Conservation (phyloP, 139 green algal species). For the Asterochloris erici region DNA sequence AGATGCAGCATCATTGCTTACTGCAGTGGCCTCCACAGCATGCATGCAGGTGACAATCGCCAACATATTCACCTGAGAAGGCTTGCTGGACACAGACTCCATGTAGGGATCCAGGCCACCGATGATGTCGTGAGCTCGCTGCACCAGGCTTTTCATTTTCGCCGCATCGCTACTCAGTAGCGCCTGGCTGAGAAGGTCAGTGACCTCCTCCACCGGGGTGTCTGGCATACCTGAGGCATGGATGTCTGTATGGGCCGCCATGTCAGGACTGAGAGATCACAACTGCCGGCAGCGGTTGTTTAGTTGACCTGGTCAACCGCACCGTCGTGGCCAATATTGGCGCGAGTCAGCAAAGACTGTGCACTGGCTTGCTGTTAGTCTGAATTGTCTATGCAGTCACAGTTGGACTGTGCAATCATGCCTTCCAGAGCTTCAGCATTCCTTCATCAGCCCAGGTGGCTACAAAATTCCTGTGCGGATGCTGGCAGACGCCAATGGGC, state of each 20-base stretch:
- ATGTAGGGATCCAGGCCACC: slow-evolving; percentile 42
- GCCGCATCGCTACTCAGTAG: slow-evolving; percentile 15
- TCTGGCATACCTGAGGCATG: slow-evolving; percentile 40
- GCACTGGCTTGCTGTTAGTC: too few species aligned
- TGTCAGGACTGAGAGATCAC: too few species aligned
- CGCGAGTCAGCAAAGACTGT: too few species aligned
- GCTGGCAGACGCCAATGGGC: slow-evolving; percentile 85
- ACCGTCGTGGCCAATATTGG: too few species aligned
- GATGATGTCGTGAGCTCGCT: slow-evolving; percentile 35
- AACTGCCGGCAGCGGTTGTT: too few species aligned
- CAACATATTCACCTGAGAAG: slow-evolving; percentile 15
- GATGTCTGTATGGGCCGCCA: slow-evolving; percentile 4
- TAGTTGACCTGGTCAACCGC: too few species aligned
- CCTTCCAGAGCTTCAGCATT: slow-evolving; percentile 80
- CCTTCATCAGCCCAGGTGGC: slow-evolving; percentile 82
- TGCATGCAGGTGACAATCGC: not conserved
- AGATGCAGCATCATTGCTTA: not conserved
- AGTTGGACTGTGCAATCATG: not conserved
- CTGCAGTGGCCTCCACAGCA: too few species aligned
- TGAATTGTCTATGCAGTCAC: too few species aligned
- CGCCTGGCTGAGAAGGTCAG: slow-evolving; percentile 32
- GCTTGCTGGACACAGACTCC: slow-evolving; percentile 26
- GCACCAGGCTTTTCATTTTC: slow-evolving; percentile 12
- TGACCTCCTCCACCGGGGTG: slow-evolving; percentile 42
- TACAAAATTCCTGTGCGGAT: slow-evolving; percentile 93